These are phyloP conservation scores for Elaeagnus macrophylla DNA, from an alignment of 306 rosid species.

Conservation along the genomic window DNA sequence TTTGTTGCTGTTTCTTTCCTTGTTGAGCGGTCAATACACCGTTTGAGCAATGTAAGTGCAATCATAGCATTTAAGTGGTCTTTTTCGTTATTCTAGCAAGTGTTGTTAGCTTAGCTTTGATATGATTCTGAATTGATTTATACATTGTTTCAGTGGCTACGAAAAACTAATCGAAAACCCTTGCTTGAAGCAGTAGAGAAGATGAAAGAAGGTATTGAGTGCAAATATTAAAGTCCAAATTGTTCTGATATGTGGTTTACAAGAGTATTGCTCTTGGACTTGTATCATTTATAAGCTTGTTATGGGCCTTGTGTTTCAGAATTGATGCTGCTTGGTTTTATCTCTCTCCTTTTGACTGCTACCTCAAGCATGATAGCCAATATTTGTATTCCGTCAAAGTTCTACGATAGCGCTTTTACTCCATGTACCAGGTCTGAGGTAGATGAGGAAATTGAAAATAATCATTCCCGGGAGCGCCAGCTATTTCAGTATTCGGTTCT, in stretches of 20 bases:
- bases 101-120: not conserved
- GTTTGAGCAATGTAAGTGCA: conserved; percentile 46
- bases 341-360: conserved; percentile 91
- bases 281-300: conserved; percentile 1
- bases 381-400: conserved; percentile 84
- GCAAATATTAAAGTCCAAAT: conserved; percentile 4
- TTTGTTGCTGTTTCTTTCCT: conserved; percentile 86
- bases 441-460: conserved; percentile 44
- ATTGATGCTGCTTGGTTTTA: conserved; percentile 98
- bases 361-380: conserved; percentile 80
- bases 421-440: conserved; percentile 75
- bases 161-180: conserved; percentile 82
- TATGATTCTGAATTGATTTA: conserved; percentile 8
- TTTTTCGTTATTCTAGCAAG: not conserved
- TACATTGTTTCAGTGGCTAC: conserved; percentile 62
- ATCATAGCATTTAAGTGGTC: too few relatives aligned
- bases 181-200: conserved; percentile 92
- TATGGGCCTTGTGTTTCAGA: conserved; percentile 43
- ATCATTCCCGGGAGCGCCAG: conserved; percentile 46
- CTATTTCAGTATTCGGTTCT: conserved; percentile 40
- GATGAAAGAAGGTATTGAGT: conserved; percentile 84
- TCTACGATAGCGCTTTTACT: conserved; percentile 61
- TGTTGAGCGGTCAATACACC: conserved; percentile 87
- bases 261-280: conserved; percentile 1
- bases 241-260: conserved; percentile 2